phyloP scores from a whole-genome alignment of 2,329 filamentous ascomycete species.

The Lanzia echinophila region DNA sequence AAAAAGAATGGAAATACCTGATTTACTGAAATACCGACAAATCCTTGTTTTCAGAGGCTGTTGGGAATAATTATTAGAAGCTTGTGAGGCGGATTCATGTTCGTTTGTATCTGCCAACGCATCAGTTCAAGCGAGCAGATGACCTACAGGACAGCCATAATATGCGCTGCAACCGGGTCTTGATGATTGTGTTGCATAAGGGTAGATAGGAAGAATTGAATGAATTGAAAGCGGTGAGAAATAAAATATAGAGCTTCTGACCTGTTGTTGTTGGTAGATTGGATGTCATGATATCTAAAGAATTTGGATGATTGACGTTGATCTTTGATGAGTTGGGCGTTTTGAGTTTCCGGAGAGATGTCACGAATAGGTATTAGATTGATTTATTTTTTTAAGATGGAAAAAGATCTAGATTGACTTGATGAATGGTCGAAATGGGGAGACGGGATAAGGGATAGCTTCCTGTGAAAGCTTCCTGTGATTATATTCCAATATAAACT shows the following conservation, averaged over 20 bases:
- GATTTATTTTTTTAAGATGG: background rate
- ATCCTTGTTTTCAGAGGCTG: conserved; percentile 21
- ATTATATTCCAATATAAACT: too few relatives aligned
- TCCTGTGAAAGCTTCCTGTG: too few relatives aligned
- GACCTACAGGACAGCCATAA: conserved; percentile 14
- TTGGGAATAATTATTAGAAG: conserved; percentile 4
- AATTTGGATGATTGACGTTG: background rate
- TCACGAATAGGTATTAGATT: conserved; percentile 9
- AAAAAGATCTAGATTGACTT: background rate
- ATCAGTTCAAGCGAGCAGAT: conserved; percentile 24
- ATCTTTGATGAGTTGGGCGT: conserved; percentile 4
- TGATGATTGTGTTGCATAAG: conserved; percentile 13
- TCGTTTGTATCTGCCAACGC: conserved; percentile 27
- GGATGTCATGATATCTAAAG: conserved; percentile 9
- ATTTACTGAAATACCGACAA: conserved; percentile 27
- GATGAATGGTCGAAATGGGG: background rate
- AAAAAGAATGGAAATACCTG: conserved; percentile 21
- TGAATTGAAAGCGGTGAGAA: conserved; percentile 12
- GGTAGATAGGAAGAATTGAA: conserved; percentile 3
- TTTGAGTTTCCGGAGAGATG: conserved; percentile 4
- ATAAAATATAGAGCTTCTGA: conserved; percentile 13
- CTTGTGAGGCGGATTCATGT: conserved; percentile 21
- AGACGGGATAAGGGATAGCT: background rate
- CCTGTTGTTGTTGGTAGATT: conserved; percentile 8
- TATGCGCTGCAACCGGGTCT: conserved; percentile 20